These are phyloP conservation scores for Drechslerella stenobrocha DNA, from an alignment of 2,329 filamentous ascomycete genomes.

Conservation along the genomic window DNA sequence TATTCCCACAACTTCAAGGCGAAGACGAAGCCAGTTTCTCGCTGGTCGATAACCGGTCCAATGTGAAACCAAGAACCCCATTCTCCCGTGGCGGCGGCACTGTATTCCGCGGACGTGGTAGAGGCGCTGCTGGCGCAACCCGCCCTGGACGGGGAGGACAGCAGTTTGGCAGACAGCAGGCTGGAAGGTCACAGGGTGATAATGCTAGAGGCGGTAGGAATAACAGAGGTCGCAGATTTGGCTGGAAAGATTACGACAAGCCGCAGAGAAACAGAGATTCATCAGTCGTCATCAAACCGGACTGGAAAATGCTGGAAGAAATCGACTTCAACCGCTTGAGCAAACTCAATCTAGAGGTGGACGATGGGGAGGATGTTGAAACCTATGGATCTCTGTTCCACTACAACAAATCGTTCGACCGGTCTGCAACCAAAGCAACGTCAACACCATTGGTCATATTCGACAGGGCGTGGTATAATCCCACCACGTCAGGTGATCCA, in stretches of 20 bases:
- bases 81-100: constrained; percentile 85
- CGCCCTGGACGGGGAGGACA: constrained; percentile 67
- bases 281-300: constrained; percentile 91
- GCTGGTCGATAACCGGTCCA: constrained; percentile 92
- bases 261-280: constrained; percentile 93
- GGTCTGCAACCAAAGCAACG: constrained; percentile 78
- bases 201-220: constrained; percentile 71
- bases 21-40: constrained; percentile 98
- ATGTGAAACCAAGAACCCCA: constrained; percentile 71
- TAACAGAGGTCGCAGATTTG: constrained; percentile 79
- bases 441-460: constrained; percentile 85
- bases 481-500: constrained; percentile 93
- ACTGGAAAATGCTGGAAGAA: constrained; percentile 95
- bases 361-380: constrained; percentile 92
- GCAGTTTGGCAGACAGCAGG: constrained; percentile 68
- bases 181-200: constrained; percentile 70
- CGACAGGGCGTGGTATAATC: constrained; percentile 96
- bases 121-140: constrained; percentile 74
- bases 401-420: constrained; percentile 95
- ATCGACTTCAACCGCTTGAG: constrained; percentile 94
- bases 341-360: constrained; percentile 93
- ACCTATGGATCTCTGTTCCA: constrained; percentile 97
- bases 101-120: constrained; percentile 80
- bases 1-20: constrained; percentile 86
- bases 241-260: constrained; percentile 99